A percentile compares a stretch with the other conserved stretches of the same genome.
Conservation (phyloP, 192 early-diverging fungal genomes). For the Bifiguratus adelaidae region DNA sequence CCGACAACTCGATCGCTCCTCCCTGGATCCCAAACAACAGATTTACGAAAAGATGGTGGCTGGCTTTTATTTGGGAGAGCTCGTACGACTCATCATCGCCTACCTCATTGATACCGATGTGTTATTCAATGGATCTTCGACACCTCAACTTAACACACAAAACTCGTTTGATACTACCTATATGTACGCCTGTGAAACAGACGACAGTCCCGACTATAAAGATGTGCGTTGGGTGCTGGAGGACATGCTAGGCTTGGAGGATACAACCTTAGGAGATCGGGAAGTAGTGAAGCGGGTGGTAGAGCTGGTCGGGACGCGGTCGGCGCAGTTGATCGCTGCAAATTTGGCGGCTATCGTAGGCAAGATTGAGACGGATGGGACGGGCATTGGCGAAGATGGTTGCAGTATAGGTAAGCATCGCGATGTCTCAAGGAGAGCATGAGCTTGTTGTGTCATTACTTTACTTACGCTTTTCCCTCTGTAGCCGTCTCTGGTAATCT, state of each 20-base stretch:
- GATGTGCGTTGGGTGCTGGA: slow-evolving; percentile 60
- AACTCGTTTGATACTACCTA: slow-evolving; percentile 64
- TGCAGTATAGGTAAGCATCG: slow-evolving; percentile 21
- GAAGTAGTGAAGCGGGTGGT: slow-evolving; percentile 73
- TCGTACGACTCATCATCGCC: slow-evolving; percentile 62
- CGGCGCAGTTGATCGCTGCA: slow-evolving; percentile 67
- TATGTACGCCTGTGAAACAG: slow-evolving; percentile 60
- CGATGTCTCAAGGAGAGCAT: too few species aligned
- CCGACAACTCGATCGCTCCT: slow-evolving; percentile 68
- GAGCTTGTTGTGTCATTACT: too few species aligned
- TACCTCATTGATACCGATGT: slow-evolving; percentile 72
- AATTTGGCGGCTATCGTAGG: slow-evolving; percentile 48
- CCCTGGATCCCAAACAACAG: slow-evolving; percentile 68
- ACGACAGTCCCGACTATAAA: slow-evolving; percentile 50
- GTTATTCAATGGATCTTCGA: slow-evolving; percentile 61
- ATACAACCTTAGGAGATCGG: slow-evolving; percentile 62
- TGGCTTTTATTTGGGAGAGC: slow-evolving; percentile 85
- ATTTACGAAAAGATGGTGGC: slow-evolving; percentile 91
- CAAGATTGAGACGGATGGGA: slow-evolving; percentile 19
- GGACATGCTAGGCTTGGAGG: slow-evolving; percentile 47
- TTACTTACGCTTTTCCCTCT: too few species aligned
- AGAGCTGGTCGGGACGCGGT: slow-evolving; percentile 67
- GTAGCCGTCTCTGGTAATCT: too few species aligned
- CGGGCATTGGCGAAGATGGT: slow-evolving; percentile 12
- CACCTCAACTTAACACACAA: slow-evolving; percentile 44